Percentiles rank a stretch among this genome's conserved stretches.
phyloP scores from a whole-genome alignment of 2,329 filamentous ascomycete genomes.

The Fusarium sp. region DNA sequence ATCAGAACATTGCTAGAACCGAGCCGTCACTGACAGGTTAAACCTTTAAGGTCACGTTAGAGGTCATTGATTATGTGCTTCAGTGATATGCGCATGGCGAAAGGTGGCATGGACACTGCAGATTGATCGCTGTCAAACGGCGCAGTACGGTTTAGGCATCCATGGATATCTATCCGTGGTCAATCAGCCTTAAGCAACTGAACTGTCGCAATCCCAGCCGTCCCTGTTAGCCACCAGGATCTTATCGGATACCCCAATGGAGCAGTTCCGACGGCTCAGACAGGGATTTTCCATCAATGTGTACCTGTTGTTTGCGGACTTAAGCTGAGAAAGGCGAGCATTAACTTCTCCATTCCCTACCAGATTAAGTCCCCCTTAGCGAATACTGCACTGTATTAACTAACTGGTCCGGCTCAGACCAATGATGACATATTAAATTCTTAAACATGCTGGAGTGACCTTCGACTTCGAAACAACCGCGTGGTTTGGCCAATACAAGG shows the following conservation, averaged over 20 bases:
- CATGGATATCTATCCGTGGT: conserved; percentile 34
- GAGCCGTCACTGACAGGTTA: conserved; percentile 1
- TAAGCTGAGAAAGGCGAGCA: conserved; percentile 43
- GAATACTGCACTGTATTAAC: too few species aligned
- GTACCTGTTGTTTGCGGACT: conserved; percentile 33
- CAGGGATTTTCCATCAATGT: conserved; percentile 46
- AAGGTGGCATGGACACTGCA: conserved; percentile 14
- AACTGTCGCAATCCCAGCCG: conserved; percentile 32
- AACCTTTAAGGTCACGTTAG: background rate
- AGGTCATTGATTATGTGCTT: background rate
- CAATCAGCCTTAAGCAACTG: conserved; percentile 18
- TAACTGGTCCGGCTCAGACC: conserved; percentile 25
- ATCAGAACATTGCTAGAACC: conserved; percentile 3
- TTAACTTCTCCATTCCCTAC: conserved; percentile 37
- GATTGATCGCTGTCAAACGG: conserved; percentile 45
- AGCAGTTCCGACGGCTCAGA: conserved; percentile 44
- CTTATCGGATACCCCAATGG: conserved; percentile 46
- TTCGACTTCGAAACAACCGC: conserved; percentile 20
- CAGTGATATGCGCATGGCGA: background rate
- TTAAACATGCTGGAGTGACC: conserved; percentile 8
- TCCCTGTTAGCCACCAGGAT: conserved; percentile 35
- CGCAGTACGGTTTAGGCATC: conserved; percentile 44
- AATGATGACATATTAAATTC: conserved; percentile 16
- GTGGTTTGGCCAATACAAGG: conserved; percentile 10
- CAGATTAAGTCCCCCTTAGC: conserved; percentile 34